Evolutionary conservation across 768 basidiomycete species (phyloP).

Genomic region (Floccularia luteovirens): DNA sequence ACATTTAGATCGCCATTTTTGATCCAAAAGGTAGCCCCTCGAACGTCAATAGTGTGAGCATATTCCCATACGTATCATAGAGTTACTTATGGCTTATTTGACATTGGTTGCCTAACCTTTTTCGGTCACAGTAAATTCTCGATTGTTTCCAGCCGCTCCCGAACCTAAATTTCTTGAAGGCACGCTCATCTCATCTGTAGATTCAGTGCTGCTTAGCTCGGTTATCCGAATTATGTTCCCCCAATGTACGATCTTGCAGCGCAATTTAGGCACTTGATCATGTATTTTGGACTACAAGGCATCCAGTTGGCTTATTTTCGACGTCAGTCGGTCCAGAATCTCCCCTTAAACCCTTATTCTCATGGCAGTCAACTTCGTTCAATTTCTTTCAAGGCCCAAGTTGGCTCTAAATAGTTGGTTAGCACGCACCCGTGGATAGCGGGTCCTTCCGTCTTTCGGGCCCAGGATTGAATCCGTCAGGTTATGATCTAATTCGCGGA

Average conservation of each 20-base stretch:
- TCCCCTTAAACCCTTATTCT: constrained; percentile 15
- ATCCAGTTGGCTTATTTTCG: constrained; percentile 20
- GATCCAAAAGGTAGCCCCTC: no score
- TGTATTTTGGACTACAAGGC: constrained; percentile 15
- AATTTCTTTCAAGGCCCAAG: constrained; percentile 20
- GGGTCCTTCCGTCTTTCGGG: constrained; percentile 34
- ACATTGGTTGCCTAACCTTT: constrained; percentile 25
- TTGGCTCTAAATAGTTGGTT: constrained; percentile 29
- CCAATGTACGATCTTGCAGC: constrained; percentile 29
- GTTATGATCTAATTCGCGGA: constrained; percentile 31
- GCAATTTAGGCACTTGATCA: constrained; percentile 25
- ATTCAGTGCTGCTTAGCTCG: constrained; percentile 23
- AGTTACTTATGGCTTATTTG: no score
- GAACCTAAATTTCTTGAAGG: constrained; percentile 30
- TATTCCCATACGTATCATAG: no score
- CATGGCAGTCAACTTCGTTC: constrained; percentile 10
- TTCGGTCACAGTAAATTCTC: constrained; percentile 23
- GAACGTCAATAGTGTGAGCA: no score
- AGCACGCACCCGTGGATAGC: constrained; percentile 29
- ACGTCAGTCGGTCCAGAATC: constrained; percentile 23
- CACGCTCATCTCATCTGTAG: constrained; percentile 31
- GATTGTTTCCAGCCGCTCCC: constrained; percentile 20
- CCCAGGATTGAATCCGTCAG: constrained; percentile 27
- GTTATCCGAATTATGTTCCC: constrained; percentile 24
- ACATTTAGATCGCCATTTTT: no score